Evolutionary conservation across 176 grass and related monocot genomes (phyloP).

Genomic region (Aegilops umbellulata): DNA sequence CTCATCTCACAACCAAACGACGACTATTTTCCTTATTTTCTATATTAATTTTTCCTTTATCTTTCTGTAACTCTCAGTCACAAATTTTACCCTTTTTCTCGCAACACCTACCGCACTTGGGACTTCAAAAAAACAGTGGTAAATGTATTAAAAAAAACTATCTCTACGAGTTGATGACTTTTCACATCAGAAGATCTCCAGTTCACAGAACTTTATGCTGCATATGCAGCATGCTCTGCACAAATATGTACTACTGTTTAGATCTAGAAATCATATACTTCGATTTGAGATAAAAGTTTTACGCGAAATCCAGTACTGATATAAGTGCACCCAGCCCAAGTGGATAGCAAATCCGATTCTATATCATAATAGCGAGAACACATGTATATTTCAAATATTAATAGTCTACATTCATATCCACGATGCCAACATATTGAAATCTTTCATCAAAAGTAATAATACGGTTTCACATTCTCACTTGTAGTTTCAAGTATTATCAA

Average conservation of each 20-base stretch:
- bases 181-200: background rate
- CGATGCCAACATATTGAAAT: no score
- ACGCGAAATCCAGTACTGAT: no score
- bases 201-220: background rate
- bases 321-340: no score
- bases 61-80: background rate
- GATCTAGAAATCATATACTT: background rate
- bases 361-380: no score
- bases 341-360: no score
- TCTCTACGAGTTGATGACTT: background rate
- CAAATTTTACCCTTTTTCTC: background rate
- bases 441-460: no score
- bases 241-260: background rate
- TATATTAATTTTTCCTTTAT: background rate
- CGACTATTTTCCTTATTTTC: background rate
- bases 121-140: background rate
- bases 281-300: no score
- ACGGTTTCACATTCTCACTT: no score
- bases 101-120: background rate
- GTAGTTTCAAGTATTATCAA: no score
- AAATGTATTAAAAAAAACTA: background rate
- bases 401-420: no score
- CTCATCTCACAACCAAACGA: background rate
- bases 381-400: no score
- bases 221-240: background rate